Evolutionary conservation across 768 basidiomycete genomes (phyloP), one percentile per base, ranked within the genome.

Genomic region (Xerocomus brunneocitrinus): DNA sequence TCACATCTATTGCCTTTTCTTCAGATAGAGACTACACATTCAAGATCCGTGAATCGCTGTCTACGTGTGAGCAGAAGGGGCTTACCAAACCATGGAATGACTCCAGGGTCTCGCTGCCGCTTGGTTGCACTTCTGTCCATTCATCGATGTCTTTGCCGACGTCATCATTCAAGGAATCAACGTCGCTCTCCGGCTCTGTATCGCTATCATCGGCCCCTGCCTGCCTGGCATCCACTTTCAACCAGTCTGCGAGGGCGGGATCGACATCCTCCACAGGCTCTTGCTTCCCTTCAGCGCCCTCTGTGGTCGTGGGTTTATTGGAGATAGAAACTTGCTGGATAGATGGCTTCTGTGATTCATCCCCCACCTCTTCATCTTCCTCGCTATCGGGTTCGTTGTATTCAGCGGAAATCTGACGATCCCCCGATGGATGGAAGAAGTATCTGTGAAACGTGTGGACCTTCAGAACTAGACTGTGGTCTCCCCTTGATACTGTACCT

Each of bases 401-500:
- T 34, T 83, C 85, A 1, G 78, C 75, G 9, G 69, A 72, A 16
- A 73, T 69, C 57, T 68, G 73, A 36, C 85, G 77, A 6, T 67
- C 70, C 1, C 73, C 67, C 0, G 83, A 87, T 4, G 89, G 83
- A 62, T 87, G 80, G 72, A 91, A 90, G 69, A 91, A 89, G 66
- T 90, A 91, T 63, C 88, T 91, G 50, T 48, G 12, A 48, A 4
- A 19, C 25, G 24, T 5, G 36, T 51, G 24, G 52, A 51, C 12
- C 12, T 48, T 16, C 10, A 4, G 16, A 36, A 28, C 42, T n/a
- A 24, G 41, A 36, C 31, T 28, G 3, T 52, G 0, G 27, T 14
- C 30, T 35, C 8, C 50, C 55, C 35, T 3, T 34, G 10, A 32
- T 7, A 8, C 36, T 36, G 46, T 61, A 93, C 92, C 81, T 86